Base-by-base conservation (phyloP, 2,329 filamentous ascomycete genomes). In the Thielaviopsis euricoi region DNA sequence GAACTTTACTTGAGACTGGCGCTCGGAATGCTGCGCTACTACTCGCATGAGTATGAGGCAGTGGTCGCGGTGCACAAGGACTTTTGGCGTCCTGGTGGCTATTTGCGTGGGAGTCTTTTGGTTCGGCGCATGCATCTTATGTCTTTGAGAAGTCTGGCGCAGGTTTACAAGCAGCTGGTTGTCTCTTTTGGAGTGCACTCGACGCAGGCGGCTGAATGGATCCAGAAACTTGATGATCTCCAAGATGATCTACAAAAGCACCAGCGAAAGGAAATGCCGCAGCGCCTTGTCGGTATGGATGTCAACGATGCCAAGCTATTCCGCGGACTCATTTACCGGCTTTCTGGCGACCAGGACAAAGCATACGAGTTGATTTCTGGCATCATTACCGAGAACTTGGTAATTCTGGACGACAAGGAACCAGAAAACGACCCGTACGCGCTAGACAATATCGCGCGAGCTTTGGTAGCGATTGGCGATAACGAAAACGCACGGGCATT, bases 231-330 rank as follows among this genome's bases (percentile, higher is more conserved):
- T 1, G 67, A 72, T 56, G 62, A 62, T 51, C 66, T 73, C 5
- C 68, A 68, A 58, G 58, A 62, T 5, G 69, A 71, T 63, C 70
- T 73, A 54, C 65, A 65, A 56, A 64, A 66, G 25, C 69, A 73
- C 21, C 69, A 70, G 54, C 70, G 70, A 56, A 64, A 66, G 2
- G 67, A 73, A 22, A 70, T 73, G 61, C 71, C 71, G 3, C 62
- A 69, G 21, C 66, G 67, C 58, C 71, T 73, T 63, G 67, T 70
- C 1, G 71, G 71, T 0, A 71, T 71, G 0, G 71, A 73, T 37
- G 66, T 72, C 60, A 73, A 74, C 55, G 67, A 68, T 1, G 71
- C 71, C 0, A 67, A 70, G 17, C 68, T 74, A 22, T 73, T 71
- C 60, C 66, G 72, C 12, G 66, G 70, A 1, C 64, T 71, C 15